Percentiles rank a stretch among this genome's conserved stretches.
These are phyloP conservation scores for Rhododendron kiyosumense DNA, from an alignment of 148 eudicot species.

Conservation along the genomic window DNA sequence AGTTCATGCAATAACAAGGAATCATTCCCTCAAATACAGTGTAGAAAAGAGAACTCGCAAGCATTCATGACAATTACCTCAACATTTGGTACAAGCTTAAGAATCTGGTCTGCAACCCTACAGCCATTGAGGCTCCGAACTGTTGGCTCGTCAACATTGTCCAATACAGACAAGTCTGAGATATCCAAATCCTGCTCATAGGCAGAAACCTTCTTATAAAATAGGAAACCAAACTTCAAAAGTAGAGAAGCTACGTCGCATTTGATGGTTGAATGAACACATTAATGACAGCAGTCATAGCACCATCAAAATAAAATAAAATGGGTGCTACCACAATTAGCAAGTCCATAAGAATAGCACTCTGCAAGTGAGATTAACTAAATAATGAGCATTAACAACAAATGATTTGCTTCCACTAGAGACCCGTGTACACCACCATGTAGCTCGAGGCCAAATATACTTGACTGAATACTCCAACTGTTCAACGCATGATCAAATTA, in stretches of 20 bases:
- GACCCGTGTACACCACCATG: neutral
- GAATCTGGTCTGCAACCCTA: conserved; percentile 90
- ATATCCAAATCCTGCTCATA: conserved; percentile 67
- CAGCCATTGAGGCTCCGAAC: conserved; percentile 92
- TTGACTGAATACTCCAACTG: neutral
- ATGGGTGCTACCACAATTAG: neutral
- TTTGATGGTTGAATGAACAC: neutral
- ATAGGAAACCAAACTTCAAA: neutral
- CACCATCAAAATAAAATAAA: neutral
- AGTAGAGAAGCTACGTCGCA: neutral
- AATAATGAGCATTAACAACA: neutral
- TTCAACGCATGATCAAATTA: neutral
- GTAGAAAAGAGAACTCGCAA: neutral
- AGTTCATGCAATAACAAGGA: neutral
- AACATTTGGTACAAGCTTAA: conserved; percentile 80
- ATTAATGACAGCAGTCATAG: neutral
- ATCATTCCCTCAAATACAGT: neutral
- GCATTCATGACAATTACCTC: conserved; percentile 34
- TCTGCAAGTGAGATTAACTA: neutral
- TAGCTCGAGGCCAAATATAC: neutral
- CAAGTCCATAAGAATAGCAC: neutral
- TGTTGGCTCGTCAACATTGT: conserved; percentile 79
- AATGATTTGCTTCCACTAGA: neutral
- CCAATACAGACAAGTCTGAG: conserved; percentile 59
- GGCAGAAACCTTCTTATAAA: neutral